Evolutionary conservation across 1,284 basidiomycete genomes (phyloP), one percentile per base, ranked within the genome.

Genomic region (Ustilago cynodontis): DNA sequence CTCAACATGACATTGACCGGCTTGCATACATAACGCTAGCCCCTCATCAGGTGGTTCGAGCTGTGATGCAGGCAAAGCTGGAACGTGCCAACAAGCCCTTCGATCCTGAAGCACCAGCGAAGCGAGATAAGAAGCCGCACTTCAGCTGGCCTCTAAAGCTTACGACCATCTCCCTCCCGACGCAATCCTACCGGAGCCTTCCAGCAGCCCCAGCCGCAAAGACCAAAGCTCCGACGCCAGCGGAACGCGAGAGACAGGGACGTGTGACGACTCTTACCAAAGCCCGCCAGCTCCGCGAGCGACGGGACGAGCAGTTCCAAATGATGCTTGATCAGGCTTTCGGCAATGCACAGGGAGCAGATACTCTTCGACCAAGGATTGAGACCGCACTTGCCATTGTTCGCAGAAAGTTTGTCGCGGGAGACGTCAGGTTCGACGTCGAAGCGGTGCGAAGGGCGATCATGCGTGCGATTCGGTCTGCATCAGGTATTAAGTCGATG

Each of bases 131-230:
- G 10, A 59, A 45, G 53, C 54, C 57, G 22, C 64, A 52, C 56
- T 66, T 67, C 47, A 66, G 49, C 3, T 75, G 72, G 72, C 72
- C 72, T 14, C 60, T 75, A 9, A 66, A 53, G 57, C 64, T 75
- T 33, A 50, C 50, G 3, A 59, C 62, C 4, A 29, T 75, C 39
- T n/a, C 37, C 5, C 64, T 75, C 14, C 67, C 72, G 18, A 61
- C 61, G 11, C 39, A 33, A 47, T 47, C 53, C 31, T 57, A 55
- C 50, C 43, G 11, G 31, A 20, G 62, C 8, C n/a, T 37, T 11
- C 33, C 24, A 14, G 31, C 43, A 1, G 39, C 31, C n/a, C 43
- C 54, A 2, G 22, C 24, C 5, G 41, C 4, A 26, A 35, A 37
- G 52, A 51, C 45, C 26, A 58, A 28, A 13, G 50, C 39, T 43